phyloP scores from a whole-genome alignment of 768 basidiomycete species.

The Boletus vermiculosoides region DNA sequence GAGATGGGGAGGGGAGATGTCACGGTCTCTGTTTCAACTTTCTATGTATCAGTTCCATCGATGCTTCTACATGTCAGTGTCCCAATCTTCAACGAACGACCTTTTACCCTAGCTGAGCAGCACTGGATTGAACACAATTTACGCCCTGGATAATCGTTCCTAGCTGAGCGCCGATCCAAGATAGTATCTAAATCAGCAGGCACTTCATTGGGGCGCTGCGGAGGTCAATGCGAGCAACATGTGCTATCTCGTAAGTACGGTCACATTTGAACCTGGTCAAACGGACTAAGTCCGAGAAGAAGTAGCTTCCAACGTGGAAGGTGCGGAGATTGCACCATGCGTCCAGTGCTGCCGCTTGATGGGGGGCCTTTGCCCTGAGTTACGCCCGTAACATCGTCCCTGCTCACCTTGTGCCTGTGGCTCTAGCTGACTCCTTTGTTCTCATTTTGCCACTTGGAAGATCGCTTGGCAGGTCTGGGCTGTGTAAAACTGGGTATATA shows the following conservation, averaged over 20 bases:
- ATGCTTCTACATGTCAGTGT: too few species aligned
- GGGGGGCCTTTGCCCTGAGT: background rate
- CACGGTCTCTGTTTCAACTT: too few species aligned
- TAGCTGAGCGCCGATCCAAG: background rate
- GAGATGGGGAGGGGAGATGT: too few species aligned
- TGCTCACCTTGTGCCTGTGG: background rate
- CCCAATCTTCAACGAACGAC: too few species aligned
- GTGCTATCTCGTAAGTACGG: too few species aligned
- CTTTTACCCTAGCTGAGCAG: background rate
- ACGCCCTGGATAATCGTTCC: background rate
- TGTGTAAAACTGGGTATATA: slow-evolving; percentile 1
- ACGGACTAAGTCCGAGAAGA: background rate
- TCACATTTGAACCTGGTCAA: background rate
- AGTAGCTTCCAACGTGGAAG: background rate
- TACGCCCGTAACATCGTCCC: background rate
- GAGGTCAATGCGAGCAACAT: background rate
- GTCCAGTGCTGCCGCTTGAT: background rate
- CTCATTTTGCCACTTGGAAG: background rate
- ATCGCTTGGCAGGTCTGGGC: background rate
- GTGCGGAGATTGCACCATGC: background rate
- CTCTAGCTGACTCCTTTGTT: background rate
- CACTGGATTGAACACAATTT: background rate
- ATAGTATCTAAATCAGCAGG: too few species aligned
- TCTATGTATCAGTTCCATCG: too few species aligned
- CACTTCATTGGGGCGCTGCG: background rate